Evolutionary conservation across 2,329 filamentous ascomycete species (phyloP).

Genomic region (Stemphylium vesicarium): DNA sequence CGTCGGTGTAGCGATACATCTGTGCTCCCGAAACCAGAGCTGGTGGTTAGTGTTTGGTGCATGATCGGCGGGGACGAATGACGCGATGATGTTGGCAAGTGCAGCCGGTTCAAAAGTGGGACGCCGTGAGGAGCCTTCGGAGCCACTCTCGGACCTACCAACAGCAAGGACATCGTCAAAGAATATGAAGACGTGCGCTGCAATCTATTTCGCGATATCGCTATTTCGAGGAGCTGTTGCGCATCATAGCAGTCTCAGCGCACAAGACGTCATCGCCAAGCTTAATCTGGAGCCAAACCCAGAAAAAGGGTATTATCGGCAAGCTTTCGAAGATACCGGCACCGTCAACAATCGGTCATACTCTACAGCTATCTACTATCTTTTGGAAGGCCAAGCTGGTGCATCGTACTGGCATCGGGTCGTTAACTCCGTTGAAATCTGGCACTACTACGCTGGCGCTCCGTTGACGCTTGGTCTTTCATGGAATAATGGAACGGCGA

Average conservation of each 20-base stretch:
- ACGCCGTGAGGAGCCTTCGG: background rate
- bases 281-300: constrained; percentile 54
- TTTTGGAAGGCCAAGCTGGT: constrained; percentile 52
- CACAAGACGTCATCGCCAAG: constrained; percentile 53
- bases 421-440: constrained; percentile 57
- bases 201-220: background rate
- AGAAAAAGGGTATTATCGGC: constrained; percentile 59
- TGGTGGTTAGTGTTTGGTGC: background rate
- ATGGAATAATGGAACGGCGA: constrained; percentile 50
- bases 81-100: background rate
- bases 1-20: background rate
- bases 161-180: background rate
- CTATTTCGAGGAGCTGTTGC: background rate
- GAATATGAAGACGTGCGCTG: background rate
- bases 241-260: constrained; percentile 17
- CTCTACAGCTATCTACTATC: constrained; percentile 62
- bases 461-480: constrained; percentile 57
- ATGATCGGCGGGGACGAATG: background rate
- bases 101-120: background rate
- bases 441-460: constrained; percentile 63
- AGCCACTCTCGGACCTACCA: background rate
- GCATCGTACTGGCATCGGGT: constrained; percentile 61
- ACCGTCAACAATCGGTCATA: constrained; percentile 47
- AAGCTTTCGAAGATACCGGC: constrained; percentile 55
- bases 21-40: background rate